A percentile compares a stretch with the other conserved stretches of the same genome.
Evolutionary conservation across 2,329 filamentous ascomycete genomes (phyloP).

Genomic region (Claviceps pusilla): DNA sequence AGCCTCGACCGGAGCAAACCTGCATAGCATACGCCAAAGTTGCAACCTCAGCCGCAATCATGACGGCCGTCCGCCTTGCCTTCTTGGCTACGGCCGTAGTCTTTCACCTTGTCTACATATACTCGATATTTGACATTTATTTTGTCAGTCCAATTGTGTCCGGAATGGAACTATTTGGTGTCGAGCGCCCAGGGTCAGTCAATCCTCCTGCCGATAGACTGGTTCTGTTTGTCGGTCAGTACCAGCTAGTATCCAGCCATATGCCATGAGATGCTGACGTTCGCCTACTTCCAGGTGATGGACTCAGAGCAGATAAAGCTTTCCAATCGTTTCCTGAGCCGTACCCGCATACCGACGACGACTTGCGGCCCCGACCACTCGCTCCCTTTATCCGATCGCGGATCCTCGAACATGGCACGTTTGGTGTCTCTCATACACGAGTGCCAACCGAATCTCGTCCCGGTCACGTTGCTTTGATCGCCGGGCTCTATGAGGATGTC

Average conservation of each 20-base stretch:
- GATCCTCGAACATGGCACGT: conserved; percentile 79
- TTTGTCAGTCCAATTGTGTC: conserved; percentile 95
- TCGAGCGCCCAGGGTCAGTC: conserved; percentile 42
- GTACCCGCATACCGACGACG: conserved; percentile 49
- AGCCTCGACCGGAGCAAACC: not conserved
- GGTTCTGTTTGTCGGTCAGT: conserved; percentile 74
- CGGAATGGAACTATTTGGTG: conserved; percentile 72
- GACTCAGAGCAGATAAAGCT: conserved; percentile 90
- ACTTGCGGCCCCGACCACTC: conserved; percentile 61
- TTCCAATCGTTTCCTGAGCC: conserved; percentile 89
- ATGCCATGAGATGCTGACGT: not conserved
- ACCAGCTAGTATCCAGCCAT: conserved; percentile 7
- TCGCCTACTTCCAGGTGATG: conserved; percentile 47
- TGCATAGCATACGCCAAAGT: not conserved
- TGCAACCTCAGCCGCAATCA: conserved; percentile 14
- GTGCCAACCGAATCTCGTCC: conserved; percentile 94
- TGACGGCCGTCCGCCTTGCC: conserved; percentile 52
- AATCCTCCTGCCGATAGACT: conserved; percentile 77
- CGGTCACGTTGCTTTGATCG: conserved; percentile 91
- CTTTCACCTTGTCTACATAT: conserved; percentile 88
- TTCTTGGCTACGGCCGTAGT: conserved; percentile 80
- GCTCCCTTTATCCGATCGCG: conserved; percentile 84
- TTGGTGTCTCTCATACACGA: conserved; percentile 91
- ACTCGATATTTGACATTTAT: conserved; percentile 96
- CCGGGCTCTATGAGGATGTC: conserved; percentile 93